phyloP scores from a whole-genome alignment of 1,284 basidiomycete genomes.

The Earliella scabrosa region DNA sequence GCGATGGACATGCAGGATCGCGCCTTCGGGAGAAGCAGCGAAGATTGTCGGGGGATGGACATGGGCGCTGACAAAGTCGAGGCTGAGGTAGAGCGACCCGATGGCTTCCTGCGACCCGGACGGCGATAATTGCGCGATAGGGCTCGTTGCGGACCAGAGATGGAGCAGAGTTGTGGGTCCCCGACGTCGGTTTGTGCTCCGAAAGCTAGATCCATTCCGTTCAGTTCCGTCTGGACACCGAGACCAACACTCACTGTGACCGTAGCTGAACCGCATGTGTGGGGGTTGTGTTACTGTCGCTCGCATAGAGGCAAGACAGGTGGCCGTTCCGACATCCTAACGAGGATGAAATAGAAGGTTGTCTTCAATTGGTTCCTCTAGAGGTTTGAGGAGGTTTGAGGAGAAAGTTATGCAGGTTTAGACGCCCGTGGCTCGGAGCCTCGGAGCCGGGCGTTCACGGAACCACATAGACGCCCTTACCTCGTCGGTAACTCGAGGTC shows the following conservation, averaged over 20 bases:
- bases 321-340: too few relatives aligned
- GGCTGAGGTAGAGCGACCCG: background rate
- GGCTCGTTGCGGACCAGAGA: background rate
- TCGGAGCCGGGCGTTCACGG: background rate
- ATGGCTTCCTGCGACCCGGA: background rate
- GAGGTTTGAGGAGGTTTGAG: too few relatives aligned
- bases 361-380: too few relatives aligned
- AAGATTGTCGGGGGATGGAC: background rate
- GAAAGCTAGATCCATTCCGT: constrained; percentile 5
- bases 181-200: background rate
- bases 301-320: too few relatives aligned
- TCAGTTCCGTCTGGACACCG: background rate
- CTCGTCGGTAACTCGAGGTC: too few relatives aligned
- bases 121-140: background rate
- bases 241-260: background rate
- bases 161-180: background rate
- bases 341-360: too few relatives aligned
- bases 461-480: too few relatives aligned
- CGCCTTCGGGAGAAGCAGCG: background rate
- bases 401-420: too few relatives aligned
- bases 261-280: background rate
- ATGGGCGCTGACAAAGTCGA: background rate
- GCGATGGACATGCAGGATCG: background rate
- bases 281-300: background rate
- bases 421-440: too few relatives aligned